Evolutionary conservation across 441 rosid genomes (phyloP).

Genomic region (Theobroma grandiflorum): DNA sequence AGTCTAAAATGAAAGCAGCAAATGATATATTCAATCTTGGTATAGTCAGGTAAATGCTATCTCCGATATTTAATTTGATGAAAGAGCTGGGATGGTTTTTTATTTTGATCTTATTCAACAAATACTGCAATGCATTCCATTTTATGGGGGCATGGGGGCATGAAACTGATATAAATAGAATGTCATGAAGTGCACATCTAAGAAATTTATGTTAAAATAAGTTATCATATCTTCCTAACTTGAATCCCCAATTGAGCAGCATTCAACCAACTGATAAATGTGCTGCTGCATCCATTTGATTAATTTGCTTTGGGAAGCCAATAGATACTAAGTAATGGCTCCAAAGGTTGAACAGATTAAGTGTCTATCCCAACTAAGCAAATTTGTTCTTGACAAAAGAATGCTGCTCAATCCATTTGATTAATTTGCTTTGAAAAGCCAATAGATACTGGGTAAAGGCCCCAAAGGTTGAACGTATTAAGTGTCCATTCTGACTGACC

Average conservation of each 20-base stretch:
- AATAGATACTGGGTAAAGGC: background rate
- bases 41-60: slow-evolving; percentile 58
- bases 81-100: background rate
- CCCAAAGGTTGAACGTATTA: background rate
- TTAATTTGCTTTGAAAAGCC: background rate
- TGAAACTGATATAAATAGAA: background rate
- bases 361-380: background rate
- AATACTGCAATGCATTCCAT: background rate
- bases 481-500: background rate
- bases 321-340: background rate
- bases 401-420: background rate
- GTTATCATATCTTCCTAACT: background rate
- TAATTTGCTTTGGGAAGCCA: background rate
- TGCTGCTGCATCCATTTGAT: background rate
- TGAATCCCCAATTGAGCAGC: background rate
- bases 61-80: background rate
- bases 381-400: background rate
- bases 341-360: background rate
- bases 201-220: background rate
- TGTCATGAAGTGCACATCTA: background rate
- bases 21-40: slow-evolving; percentile 80
- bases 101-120: background rate
- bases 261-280: background rate
- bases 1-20: slow-evolving; percentile 73
- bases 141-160: background rate